phyloP scores from a whole-genome alignment of 805 yeast genomes.

The Ogataea henricii region DNA sequence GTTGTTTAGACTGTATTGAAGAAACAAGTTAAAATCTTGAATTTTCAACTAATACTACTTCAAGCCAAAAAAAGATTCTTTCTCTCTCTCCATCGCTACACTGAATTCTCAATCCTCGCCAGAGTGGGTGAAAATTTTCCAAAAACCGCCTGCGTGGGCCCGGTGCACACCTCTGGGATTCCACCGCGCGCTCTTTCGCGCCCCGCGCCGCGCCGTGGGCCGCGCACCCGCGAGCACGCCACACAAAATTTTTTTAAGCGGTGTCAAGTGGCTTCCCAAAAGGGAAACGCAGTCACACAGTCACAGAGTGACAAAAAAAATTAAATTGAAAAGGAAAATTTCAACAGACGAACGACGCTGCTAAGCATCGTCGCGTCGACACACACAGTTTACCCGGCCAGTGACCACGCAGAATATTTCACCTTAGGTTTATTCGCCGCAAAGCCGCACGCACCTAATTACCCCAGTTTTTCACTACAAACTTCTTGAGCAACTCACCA shows the following conservation, averaged over 20 bases:
- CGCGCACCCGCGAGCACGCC: conserved; percentile 1
- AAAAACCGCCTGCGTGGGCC: conserved; percentile 7
- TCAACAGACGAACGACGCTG: too few relatives aligned
- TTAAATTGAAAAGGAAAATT: neutral
- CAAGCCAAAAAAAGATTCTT: conserved; percentile 5
- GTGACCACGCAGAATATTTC: too few relatives aligned
- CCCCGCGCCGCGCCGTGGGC: neutral
- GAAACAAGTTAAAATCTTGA: conserved; percentile 8
- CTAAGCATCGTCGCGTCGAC: conserved; percentile 3
- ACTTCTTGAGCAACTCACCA: conserved; percentile 46
- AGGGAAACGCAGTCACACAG: conserved; percentile 10
- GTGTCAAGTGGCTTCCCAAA: conserved; percentile 1
- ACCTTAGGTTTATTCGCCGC: neutral
- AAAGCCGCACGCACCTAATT: neutral
- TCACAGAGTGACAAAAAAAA: neutral
- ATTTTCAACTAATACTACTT: conserved; percentile 1
- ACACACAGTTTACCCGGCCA: neutral
- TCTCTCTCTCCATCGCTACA: conserved; percentile 12
- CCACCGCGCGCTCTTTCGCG: neutral
- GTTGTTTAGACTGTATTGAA: conserved; percentile 6
- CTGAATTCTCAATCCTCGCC: conserved; percentile 13
- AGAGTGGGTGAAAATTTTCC: conserved; percentile 12
- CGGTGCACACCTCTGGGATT: neutral
- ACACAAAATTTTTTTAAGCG: conserved; percentile 3
- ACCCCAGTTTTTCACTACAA: conserved; percentile 40